Evolutionary conservation across 2,329 filamentous ascomycete species (phyloP), one percentile per base, ranked within the genome.

Genomic region (Trichocomaceae sp.): DNA sequence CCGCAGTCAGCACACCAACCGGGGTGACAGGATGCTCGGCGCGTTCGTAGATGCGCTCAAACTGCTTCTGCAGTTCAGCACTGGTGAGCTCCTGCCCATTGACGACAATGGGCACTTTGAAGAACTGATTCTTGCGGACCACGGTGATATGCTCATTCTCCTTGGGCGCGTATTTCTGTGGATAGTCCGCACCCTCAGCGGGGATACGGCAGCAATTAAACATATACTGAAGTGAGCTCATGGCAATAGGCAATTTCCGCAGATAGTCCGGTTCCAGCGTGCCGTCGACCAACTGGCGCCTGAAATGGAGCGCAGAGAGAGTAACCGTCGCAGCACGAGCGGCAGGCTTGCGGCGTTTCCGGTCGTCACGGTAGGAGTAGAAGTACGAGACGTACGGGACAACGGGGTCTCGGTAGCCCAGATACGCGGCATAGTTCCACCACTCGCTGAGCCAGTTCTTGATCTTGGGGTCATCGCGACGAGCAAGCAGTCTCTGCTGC

Each of bases 381-480:
- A 99, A 99, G 82, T 99, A 99, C 74, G 90, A 96, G 67, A 99
- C 93, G 70, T 97, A 99, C 58, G 93, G 93, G 17, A 97, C 88
- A 47, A 99, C 89, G 10, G 93, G 93, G 71, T 97, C 93, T 62
- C 92, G 87, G 78, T 97, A 97, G 61, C 77, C 81, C 61, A 99
- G 83, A 75, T 99, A 99, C 56, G 93, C 93, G 4, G 85, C 83
- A 52, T 96, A 84, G 72, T 99, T 97, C 93, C 93, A 99, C 93
- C 93, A 99, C 64, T 99, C 92, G 63, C 87, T 85, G 55, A 99
- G 80, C 93, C 93, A 99, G 76, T 97, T 99, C 77, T 87, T 90
- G 69, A 82, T 76, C 59, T 87, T 85, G 49, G 91, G 86, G 62
- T 95, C 83, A 63, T 90, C 87, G 59, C 88, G 83, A 60, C 84